Base-by-base conservation (phyloP, 1,284 basidiomycete species). In the Papiliotrema terrestris region DNA sequence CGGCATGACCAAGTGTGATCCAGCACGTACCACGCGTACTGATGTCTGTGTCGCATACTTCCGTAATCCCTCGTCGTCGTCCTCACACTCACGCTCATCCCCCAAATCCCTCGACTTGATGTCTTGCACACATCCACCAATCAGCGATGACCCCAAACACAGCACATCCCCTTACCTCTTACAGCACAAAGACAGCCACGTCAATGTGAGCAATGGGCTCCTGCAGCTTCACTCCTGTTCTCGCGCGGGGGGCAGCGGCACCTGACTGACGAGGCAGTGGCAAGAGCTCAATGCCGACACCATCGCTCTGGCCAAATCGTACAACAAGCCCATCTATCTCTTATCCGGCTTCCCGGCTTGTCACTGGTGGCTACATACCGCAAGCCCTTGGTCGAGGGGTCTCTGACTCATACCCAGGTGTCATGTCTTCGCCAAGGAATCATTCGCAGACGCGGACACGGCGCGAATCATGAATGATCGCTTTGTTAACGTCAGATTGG, bases 401-500 rank as follows among this genome's bases (percentile, higher is more conserved):
- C 19, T 38, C 45, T 39, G 32, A 49, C 8, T 49, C 13, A 39
- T 15, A 5, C 42, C 36, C 35, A 59, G 47, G 51, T 69, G 67
- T 51, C 68, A 74, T 59, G 71, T 73, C 0, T 57, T 73, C 22
- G 71, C 68, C 4, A 67, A 78, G 41, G 79, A 81, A 53, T 78
- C 74, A 37, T 81, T 80, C 56, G 79, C 79, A 52, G 72, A 80
- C 56, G 65, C 67, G 26, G 65, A 72, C 2, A 75, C 75, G 2
- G 80, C 80, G 0, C 66, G 76, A 46, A 62, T 79, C 20, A 79
- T 81, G 77, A 80, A 80, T 59, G 71, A 78, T 42, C 61, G 74
- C 59, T 80, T 73, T 54, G 68, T 81, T 29, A 80, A 79, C 54
- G 72, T 81, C 61, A 81, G 80, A 62, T 76, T 79, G 17, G 80